Evolutionary conservation across 2,329 filamentous ascomycete genomes (phyloP), one percentile per base, ranked within the genome.

Genomic region (Raffaelea ambrosiae): DNA sequence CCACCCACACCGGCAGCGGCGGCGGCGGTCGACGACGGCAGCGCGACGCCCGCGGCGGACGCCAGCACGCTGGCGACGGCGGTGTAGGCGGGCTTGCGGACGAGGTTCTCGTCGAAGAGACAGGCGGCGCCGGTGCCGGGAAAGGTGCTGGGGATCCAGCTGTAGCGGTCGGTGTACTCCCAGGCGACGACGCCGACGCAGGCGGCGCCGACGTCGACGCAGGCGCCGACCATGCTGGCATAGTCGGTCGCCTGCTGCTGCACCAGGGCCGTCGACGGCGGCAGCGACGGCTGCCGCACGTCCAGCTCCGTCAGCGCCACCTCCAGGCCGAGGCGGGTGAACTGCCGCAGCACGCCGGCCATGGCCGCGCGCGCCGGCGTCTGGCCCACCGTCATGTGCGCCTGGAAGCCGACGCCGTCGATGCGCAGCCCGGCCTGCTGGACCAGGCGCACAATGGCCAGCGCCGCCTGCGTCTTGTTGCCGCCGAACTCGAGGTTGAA

Each of bases 271-370:
- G 59, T 57, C 3, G 63, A 68, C 3, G 71, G 60, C 0, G 77
- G 75, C 13, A 79, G 59, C 5, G 57, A 59, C 2, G 59, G 57
- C 48, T 73, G 57, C 14, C 73, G 61, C 20, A 77, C 66, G 52
- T 77, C 74, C 8, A 78, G 62, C 60, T 78, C 75, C 2, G 73
- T 76, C 36, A 74, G 61, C 3, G 70, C 71, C 2, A 74, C 68
- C 29, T 78, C 74, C 2, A 77, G 57, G 0, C 65, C 67, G 1
- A 72, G 58, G 1, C 57, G 57, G 3, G 61, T 62, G 59, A 72
- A 77, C 1, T 62, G 54, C 23, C 60, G 50, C 43, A 74, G 66
- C 21, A 66, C 64, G 1, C 61, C 55, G 7, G 62, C 58, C 36
- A 70, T 62, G 3, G 62, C 58, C 8, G 62, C 58, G 45, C 63